Evolutionary conservation across 441 rosid species (phyloP).

Genomic region (Raphanus hybrid): DNA sequence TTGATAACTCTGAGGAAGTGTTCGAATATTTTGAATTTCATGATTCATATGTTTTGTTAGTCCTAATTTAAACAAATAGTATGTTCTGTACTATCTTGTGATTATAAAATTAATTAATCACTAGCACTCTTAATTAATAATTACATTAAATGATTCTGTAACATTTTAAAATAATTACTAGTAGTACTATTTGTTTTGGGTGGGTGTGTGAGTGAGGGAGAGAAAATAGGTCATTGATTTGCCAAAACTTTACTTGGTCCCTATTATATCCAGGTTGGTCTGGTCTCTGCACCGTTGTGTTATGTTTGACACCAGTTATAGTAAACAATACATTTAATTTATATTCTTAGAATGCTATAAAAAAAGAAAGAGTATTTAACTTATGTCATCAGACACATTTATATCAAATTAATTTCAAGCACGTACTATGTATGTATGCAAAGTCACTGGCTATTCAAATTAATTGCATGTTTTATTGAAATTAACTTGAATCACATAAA

Average conservation of each 20-base stretch:
- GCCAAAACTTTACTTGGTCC: slow-evolving; percentile 35
- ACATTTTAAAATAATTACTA: not conserved
- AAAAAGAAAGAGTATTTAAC: too few relatives aligned
- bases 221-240: slow-evolving; percentile 19
- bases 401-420: too few relatives aligned
- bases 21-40: slow-evolving; percentile 40
- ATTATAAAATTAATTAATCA: not conserved
- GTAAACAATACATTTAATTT: too few relatives aligned
- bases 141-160: not conserved
- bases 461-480: too few relatives aligned
- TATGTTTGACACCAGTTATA: slow-evolving; percentile 25
- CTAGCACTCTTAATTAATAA: not conserved
- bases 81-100: slow-evolving; percentile 6
- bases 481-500: too few relatives aligned
- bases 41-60: slow-evolving; percentile 12
- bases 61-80: not conserved
- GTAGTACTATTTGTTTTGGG: not conserved
- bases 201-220: not conserved
- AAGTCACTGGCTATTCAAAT: too few relatives aligned
- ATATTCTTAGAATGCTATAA: too few relatives aligned
- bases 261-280: slow-evolving; percentile 47
- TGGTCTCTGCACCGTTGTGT: slow-evolving; percentile 39
- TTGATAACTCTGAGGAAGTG: slow-evolving; percentile 41
- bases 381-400: too few relatives aligned
- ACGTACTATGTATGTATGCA: too few relatives aligned